Base-by-base conservation (phyloP, 2,329 filamentous ascomycete species). In the Anisogramma anomala region DNA sequence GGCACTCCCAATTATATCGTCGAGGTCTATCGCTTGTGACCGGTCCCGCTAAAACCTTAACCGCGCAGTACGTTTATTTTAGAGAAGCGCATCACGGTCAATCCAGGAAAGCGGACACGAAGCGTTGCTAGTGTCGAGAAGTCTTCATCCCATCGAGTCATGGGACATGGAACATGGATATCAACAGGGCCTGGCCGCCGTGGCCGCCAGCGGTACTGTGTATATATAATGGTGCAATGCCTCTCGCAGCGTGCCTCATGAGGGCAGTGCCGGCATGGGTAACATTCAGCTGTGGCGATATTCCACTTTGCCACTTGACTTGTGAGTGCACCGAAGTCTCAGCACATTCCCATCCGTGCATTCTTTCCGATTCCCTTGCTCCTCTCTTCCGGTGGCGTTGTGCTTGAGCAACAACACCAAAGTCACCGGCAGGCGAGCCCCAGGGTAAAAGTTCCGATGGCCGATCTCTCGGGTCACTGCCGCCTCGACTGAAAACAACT, bases 401-500 rank as follows among this genome's bases (percentile, higher is more conserved):
- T 22, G 11, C 17, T 17, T 8, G 6, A 11, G 18, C 3, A 14
- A 9, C 3, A n/a, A 33, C 19, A 33, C 32, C 11, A 23, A 23
- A 23, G 22, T 23, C 22, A 23, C 22, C 22, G 22, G 5, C 22
- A 23, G 5, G 22, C 6, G 22, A 37, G 35, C 35, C 35, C 30
- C 35, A 31, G 25, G 25, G 26, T n/a, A n/a, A n/a, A n/a, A n/a
- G n/a, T n/a, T n/a, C n/a, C 9, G 9, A 10, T 27, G 20, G 30
- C 33, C 20, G 28, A 39, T 32, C 20, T 15, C 31, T 28, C 38
- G 38, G 38, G 38, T 41, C 32, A 22, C 31, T n/a, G 26, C 26
- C 33, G 31, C 38, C 38, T 22, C 23, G 17, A 17, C 26, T 13
- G 17, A 23, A 23, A 3, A 26, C n/a, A 13, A 32, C 23, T 33